These are phyloP conservation scores for Halophytophthora polymorphica DNA, from an alignment of 352 stramenopile genomes.

Conservation along the genomic window DNA sequence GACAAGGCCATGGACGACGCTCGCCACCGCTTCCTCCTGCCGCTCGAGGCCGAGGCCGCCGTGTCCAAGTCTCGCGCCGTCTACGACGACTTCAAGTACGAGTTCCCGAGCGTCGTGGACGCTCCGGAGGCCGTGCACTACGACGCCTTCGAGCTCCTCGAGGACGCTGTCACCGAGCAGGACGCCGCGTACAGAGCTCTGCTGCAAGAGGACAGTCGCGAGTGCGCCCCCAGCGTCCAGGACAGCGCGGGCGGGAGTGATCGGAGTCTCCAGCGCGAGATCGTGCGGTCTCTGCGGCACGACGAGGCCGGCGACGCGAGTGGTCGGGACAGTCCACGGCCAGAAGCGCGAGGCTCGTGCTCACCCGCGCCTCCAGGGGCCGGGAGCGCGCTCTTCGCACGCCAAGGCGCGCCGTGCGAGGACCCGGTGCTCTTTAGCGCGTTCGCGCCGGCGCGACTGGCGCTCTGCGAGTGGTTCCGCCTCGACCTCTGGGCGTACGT, in stretches of 20 bases:
- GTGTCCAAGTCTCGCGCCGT: slow-evolving; percentile 11
- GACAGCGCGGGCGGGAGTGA: slow-evolving; percentile 8
- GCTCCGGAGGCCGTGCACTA: slow-evolving; percentile 12
- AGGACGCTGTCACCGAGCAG: slow-evolving; percentile 6
- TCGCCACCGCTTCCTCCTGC: slow-evolving; percentile 10
- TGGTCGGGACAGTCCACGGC: too few species aligned
- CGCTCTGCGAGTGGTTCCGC: slow-evolving; percentile 42
- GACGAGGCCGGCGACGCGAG: slow-evolving; percentile 1
- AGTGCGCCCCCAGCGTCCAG: too few species aligned
- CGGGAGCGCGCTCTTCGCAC: neutral
- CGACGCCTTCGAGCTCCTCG: slow-evolving; percentile 16
- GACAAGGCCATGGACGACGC: slow-evolving; percentile 6
- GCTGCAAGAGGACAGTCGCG: slow-evolving; percentile 2
- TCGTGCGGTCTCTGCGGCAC: slow-evolving; percentile 42
- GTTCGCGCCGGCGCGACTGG: slow-evolving; percentile 46
- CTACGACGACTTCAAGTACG: slow-evolving; percentile 29
- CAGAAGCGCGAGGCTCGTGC: too few species aligned
- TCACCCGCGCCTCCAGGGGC: neutral
- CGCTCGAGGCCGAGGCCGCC: slow-evolving; percentile 2
- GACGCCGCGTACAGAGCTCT: slow-evolving; percentile 26
- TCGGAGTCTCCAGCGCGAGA: slow-evolving; percentile 28
- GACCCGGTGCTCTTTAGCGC: slow-evolving; percentile 60
- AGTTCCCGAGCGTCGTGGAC: slow-evolving; percentile 17
- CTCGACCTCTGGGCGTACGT: slow-evolving; percentile 74
- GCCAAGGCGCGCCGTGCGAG: slow-evolving; percentile 1